Evolutionary conservation across 768 basidiomycete species (phyloP).

Genomic region (Cystofilobasidium capitatum): DNA sequence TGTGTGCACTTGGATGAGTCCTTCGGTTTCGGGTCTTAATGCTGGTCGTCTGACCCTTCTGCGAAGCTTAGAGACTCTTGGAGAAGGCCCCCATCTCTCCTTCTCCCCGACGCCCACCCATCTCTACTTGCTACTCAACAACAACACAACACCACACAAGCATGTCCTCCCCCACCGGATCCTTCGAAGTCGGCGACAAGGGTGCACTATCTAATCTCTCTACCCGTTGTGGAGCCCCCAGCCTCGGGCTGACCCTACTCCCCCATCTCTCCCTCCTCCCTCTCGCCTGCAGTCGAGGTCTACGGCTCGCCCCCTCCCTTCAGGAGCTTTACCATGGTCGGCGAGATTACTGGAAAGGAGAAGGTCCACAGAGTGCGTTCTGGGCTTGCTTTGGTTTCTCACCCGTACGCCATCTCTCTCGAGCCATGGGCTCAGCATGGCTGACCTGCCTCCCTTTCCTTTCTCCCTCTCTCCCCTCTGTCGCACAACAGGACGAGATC

Average conservation of each 20-base stretch:
- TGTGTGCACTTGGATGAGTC: no score
- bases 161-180: not conserved
- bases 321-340: not conserved
- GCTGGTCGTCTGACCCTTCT: no score
- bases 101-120: not conserved
- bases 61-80: no score
- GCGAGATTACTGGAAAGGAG: not conserved
- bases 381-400: no score
- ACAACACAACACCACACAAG: not conserved
- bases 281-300: not conserved
- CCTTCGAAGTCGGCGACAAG: not conserved
- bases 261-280: not conserved
- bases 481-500: not conserved
- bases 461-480: not conserved
- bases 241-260: not conserved
- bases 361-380: not conserved
- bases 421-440: not conserved
- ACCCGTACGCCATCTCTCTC: not conserved
- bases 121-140: no score
- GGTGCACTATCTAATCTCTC: not conserved
- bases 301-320: slow-evolving; percentile 7
- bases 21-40: no score
- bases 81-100: no score
- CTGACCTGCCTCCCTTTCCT: not conserved
- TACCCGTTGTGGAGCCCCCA: not conserved